These are phyloP conservation scores for Stemphylium vesicarium DNA, from an alignment of 2,329 filamentous ascomycete genomes.

Conservation along the genomic window DNA sequence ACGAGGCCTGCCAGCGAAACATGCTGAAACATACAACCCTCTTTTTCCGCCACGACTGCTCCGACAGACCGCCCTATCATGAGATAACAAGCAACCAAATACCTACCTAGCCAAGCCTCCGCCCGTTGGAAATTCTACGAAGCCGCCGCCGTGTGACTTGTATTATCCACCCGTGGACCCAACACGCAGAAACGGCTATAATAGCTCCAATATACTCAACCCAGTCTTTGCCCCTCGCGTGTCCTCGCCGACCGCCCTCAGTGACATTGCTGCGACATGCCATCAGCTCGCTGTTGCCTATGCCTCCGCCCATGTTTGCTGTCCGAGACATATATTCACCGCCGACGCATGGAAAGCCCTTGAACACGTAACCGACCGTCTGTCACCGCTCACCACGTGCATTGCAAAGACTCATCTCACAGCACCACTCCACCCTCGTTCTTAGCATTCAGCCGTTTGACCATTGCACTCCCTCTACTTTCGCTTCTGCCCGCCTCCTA, in stretches of 20 bases:
- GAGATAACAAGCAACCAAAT: not conserved
- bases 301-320: not conserved
- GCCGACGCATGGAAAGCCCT: not conserved
- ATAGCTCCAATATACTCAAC: too few relatives aligned
- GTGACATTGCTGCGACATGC: not conserved
- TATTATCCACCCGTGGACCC: not conserved
- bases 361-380: not conserved
- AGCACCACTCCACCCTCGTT: constrained; percentile 7
- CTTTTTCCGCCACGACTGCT: constrained; percentile 21
- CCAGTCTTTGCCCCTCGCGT: too few relatives aligned
- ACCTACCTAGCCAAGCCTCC: not conserved
- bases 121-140: constrained; percentile 1
- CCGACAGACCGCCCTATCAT: constrained; percentile 17
- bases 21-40: constrained; percentile 30
- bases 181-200: not conserved
- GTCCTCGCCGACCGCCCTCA: too few relatives aligned
- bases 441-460: constrained; percentile 16
- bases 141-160: not conserved
- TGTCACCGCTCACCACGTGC: constrained; percentile 2
- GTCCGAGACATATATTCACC: not conserved
- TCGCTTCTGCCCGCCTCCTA: constrained; percentile 23
- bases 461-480: constrained; percentile 14
- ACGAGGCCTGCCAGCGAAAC: constrained; percentile 8
- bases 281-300: not conserved
- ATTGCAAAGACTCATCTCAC: constrained; percentile 14